Evolutionary conservation across 768 basidiomycete genomes (phyloP).

Genomic region (Termitomyces sp.): DNA sequence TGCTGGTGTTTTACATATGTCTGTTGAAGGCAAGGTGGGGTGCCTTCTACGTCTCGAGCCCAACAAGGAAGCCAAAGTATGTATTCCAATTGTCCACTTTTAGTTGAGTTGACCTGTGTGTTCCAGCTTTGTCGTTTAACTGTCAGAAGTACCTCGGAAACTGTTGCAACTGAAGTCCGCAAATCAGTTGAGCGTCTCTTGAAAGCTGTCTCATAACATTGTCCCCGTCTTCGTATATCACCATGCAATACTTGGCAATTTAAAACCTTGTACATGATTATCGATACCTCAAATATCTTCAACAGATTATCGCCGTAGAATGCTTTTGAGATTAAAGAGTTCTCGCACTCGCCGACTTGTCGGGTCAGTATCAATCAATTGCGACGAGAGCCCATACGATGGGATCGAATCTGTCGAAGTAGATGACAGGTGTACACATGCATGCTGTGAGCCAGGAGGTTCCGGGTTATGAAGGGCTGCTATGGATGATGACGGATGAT

Average conservation of each 20-base stretch:
- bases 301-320: constrained; percentile 32
- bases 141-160: constrained; percentile 91
- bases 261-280: background rate
- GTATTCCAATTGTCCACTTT: constrained; percentile 13
- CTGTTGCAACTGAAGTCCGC: constrained; percentile 72
- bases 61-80: constrained; percentile 91
- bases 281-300: background rate
- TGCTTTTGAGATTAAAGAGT: constrained; percentile 37
- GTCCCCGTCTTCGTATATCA: constrained; percentile 9
- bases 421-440: constrained; percentile 40
- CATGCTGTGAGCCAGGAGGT: constrained; percentile 7
- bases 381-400: constrained; percentile 18
- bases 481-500: constrained; percentile 8
- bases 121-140: constrained; percentile 85
- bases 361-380: constrained; percentile 31
- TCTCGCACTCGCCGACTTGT: constrained; percentile 35
- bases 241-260: constrained; percentile 14
- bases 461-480: background rate
- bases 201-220: constrained; percentile 23
- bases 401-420: constrained; percentile 54
- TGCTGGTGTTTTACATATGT: constrained; percentile 95
- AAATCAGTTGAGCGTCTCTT: constrained; percentile 46
- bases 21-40: constrained; percentile 90
- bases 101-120: background rate
- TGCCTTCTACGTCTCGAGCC: constrained; percentile 92